Conservation (phyloP, 2,329 filamentous ascomycete species). For the Scopulariopsis brevicaulis region DNA sequence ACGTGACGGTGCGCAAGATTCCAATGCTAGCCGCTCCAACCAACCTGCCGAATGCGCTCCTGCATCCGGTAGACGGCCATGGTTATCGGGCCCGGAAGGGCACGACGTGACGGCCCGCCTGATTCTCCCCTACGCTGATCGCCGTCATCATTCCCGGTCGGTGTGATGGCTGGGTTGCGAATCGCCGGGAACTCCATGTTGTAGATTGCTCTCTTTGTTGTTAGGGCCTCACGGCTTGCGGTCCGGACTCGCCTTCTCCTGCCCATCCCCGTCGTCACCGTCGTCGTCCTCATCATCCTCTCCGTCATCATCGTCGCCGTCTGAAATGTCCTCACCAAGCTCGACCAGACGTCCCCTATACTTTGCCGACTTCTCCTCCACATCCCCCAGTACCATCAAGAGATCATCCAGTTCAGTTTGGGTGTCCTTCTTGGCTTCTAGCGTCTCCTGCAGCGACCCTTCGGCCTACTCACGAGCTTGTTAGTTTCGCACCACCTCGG, state of each 20-base stretch:
- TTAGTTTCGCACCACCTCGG: conserved; percentile 10
- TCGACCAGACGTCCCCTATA: conserved; percentile 63
- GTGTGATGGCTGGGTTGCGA: background rate
- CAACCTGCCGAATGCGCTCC: too few relatives aligned
- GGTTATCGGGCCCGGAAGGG: too few relatives aligned
- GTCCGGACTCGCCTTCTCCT: background rate
- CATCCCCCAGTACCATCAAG: conserved; percentile 67
- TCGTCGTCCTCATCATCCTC: conserved; percentile 30
- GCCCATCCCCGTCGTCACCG: conserved; percentile 8
- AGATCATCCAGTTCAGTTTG: conserved; percentile 73
- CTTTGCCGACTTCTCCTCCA: conserved; percentile 64
- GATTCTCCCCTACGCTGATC: too few relatives aligned
- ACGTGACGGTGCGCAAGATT: too few relatives aligned
- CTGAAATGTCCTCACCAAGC: conserved; percentile 61
- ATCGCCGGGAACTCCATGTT: too few relatives aligned
- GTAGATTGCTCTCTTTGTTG: background rate
- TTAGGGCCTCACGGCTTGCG: background rate
- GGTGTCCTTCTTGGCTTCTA: conserved; percentile 48
- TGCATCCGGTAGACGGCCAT: too few relatives aligned
- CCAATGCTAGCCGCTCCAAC: too few relatives aligned
- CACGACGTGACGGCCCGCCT: too few relatives aligned
- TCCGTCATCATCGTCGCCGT: conserved; percentile 54
- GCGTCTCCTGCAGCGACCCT: background rate
- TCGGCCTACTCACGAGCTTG: background rate
- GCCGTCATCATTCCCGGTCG: background rate